Base-by-base conservation (phyloP, 441 rosid genomes). In the Flueggea neowawraea region DNA sequence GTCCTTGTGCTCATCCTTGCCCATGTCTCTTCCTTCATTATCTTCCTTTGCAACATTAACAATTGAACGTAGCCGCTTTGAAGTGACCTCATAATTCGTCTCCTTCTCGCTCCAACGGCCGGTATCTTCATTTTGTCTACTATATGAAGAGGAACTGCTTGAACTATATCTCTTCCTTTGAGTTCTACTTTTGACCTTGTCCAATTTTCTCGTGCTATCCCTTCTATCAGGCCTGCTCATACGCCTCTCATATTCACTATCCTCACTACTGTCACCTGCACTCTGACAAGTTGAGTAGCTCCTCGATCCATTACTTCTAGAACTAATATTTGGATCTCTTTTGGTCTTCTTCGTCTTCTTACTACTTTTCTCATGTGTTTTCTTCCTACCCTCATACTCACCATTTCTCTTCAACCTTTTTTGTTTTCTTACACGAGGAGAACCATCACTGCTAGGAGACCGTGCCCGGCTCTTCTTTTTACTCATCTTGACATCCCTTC, bases 1-100 rank as follows among this genome's bases (percentile, higher is more conserved):
- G 50, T 85, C 82, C 69, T 71, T 80, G 52, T 76, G 69, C 64
- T 77, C 82, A 61, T 71, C 82, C 33, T 55, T 41, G 11, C 60
- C 67, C 61, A 62, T 31, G 33, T 74, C 73, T 55, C 63, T 48
- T 47, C 14, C 73, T 49, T 74, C 87, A 32, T 65, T 56, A 31
- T 66, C 82, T 49, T 75, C 66, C 55, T 66, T 71, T 13, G 63
- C 16, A 56, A 80, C 72, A 53, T 73, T 80, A 60, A 90, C 52
- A 69, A 90, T 82, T 22, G 97, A 93, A 68, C 73, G 88, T 69
- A 86, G 77, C 75, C 81, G 71, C 63, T 74, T 78, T 2, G 80
- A 48, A 60, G 69, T 71, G 66, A 66, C 68, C 60, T 69, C 80
- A 7, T 67, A 36, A 45, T 58, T 67, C 45, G 81, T 65, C 65